phyloP scores from a whole-genome alignment of 257 asterid genomes.

The Lithospermum erythrorhizon region DNA sequence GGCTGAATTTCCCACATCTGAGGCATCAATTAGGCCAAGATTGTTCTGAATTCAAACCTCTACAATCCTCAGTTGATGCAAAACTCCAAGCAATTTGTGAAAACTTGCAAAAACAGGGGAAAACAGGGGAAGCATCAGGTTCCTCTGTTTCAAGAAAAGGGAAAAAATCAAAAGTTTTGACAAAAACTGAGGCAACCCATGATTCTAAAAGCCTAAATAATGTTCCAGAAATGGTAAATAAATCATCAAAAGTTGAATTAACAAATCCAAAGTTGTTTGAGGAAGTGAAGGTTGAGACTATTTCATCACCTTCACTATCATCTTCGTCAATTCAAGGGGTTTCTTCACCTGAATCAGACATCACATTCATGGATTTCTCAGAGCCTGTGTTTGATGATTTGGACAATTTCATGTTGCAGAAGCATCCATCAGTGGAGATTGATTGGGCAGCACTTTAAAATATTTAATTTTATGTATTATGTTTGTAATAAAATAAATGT shows the following conservation, averaged over 20 bases:
- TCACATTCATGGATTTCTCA: constrained; percentile 31
- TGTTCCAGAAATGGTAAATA: constrained; percentile 13
- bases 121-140: too few relatives aligned
- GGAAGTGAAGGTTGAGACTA: constrained; percentile 33
- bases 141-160: background rate
- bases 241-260: constrained; percentile 14
- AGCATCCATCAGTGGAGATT: constrained; percentile 83
- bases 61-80: constrained; percentile 67
- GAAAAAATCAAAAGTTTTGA: background rate
- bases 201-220: background rate
- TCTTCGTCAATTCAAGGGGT: constrained; percentile 20
- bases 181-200: background rate
- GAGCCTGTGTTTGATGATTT: constrained; percentile 33
- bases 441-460: constrained; percentile 68
- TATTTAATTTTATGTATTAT: background rate
- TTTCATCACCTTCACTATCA: constrained; percentile 21
- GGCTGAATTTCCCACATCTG: constrained; percentile 72
- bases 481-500: background rate
- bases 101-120: constrained; percentile 23
- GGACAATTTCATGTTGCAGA: constrained; percentile 37
- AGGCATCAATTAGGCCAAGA: constrained; percentile 44
- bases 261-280: too few relatives aligned
- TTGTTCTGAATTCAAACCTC: constrained; percentile 39
- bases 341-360: constrained; percentile 46
- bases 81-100: constrained; percentile 70